Percentiles rank a stretch among this genome's conserved stretches.
Evolutionary conservation across 1,284 basidiomycete species (phyloP).

Genomic region (Leccinum pseudoinsigne): DNA sequence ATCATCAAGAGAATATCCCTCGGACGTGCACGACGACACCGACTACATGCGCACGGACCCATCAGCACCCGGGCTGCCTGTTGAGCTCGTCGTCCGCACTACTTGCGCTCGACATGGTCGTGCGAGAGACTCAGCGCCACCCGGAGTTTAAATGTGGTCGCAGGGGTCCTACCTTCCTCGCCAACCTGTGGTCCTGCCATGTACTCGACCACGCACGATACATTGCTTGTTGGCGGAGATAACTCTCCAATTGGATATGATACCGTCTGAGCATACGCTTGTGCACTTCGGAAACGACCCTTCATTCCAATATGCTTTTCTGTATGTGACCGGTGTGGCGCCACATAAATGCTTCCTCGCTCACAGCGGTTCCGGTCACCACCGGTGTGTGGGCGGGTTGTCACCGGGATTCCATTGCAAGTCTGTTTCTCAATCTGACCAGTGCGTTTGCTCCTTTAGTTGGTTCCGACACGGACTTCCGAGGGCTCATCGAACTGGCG

Average conservation of each 20-base stretch:
- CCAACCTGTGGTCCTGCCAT: not conserved
- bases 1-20: not conserved
- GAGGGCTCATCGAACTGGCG: not conserved
- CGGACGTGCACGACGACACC: slow-evolving; percentile 2
- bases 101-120: slow-evolving; percentile 2
- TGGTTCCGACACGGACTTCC: not conserved
- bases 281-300: not conserved
- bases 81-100: not conserved
- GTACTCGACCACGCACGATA: not conserved
- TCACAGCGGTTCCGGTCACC: slow-evolving; percentile 8
- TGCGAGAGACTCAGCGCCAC: slow-evolving; percentile 12
- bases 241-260: no score
- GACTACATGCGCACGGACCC: not conserved
- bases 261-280: no score
- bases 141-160: slow-evolving; percentile 32
- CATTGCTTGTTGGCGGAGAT: not conserved
- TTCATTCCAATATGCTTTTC: not conserved
- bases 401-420: not conserved
- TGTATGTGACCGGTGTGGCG: not conserved
- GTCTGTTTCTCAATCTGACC: not conserved
- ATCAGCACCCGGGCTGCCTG: not conserved
- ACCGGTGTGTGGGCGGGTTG: slow-evolving; percentile 12
- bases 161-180: slow-evolving; percentile 23
- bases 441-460: not conserved
- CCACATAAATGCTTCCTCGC: slow-evolving; percentile 9